phyloP scores from a whole-genome alignment of 1,139 yeast species.

The Spathaspora sp. region DNA sequence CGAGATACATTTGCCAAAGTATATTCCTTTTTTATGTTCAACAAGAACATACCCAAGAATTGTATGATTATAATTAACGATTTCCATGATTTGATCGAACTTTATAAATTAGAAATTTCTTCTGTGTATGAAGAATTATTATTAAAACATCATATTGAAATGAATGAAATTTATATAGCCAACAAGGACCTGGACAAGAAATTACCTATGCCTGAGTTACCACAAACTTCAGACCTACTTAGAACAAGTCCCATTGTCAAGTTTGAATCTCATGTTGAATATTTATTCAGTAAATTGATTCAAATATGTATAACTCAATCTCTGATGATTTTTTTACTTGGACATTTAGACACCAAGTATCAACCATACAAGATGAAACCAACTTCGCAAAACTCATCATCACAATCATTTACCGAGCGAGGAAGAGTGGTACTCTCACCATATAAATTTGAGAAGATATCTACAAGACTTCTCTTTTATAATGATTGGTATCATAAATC shows the following conservation, averaged over 20 bases:
- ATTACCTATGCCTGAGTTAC: constrained; percentile 29
- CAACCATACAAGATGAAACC: constrained; percentile 12
- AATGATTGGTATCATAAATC: constrained; percentile 39
- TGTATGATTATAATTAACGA: constrained; percentile 28
- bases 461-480: constrained; percentile 30
- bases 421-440: constrained; percentile 24
- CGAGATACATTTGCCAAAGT: constrained; percentile 30
- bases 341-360: constrained; percentile 32
- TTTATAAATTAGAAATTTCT: constrained; percentile 35
- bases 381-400: constrained; percentile 7
- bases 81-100: constrained; percentile 38
- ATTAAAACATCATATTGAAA: constrained; percentile 32
- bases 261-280: constrained; percentile 31
- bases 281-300: constrained; percentile 27
- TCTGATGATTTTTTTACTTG: constrained; percentile 30
- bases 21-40: constrained; percentile 17
- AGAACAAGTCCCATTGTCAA: constrained; percentile 33
- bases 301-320: constrained; percentile 22
- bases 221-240: constrained; percentile 30
- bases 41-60: constrained; percentile 12
- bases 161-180: constrained; percentile 22
- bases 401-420: constrained; percentile 8
- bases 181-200: constrained; percentile 12
- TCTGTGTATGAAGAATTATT: constrained; percentile 36
- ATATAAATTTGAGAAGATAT: constrained; percentile 7